Conservation (phyloP, 2,329 filamentous ascomycete genomes). For the Ceratocystis albifundus region DNA sequence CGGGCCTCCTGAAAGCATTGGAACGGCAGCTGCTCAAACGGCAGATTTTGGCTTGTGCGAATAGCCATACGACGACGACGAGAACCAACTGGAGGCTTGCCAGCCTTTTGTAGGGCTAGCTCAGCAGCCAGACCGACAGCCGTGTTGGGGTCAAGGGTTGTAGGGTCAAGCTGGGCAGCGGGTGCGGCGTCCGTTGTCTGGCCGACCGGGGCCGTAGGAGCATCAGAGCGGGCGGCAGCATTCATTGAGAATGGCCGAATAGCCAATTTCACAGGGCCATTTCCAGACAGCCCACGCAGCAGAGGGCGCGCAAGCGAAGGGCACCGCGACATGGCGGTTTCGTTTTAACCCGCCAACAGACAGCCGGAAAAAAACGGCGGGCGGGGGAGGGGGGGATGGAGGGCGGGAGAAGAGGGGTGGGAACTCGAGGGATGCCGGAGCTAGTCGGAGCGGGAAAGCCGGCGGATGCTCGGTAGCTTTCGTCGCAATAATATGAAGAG, state of each 20-base stretch:
- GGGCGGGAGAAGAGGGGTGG: not conserved
- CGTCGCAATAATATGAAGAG: not conserved
- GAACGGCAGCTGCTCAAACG: slow-evolving; percentile 89
- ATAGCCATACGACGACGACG: slow-evolving; percentile 69
- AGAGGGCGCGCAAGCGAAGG: slow-evolving; percentile 48
- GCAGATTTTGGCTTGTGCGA: slow-evolving; percentile 48
- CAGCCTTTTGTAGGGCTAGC: slow-evolving; percentile 53
- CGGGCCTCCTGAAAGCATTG: slow-evolving; percentile 97
- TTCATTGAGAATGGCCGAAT: slow-evolving; percentile 32
- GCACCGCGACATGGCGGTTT: slow-evolving; percentile 44
- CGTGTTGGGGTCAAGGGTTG: slow-evolving; percentile 53
- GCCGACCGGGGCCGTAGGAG: slow-evolving; percentile 24
- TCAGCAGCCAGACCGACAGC: slow-evolving; percentile 55
- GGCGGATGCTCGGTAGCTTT: not conserved
- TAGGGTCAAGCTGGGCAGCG: slow-evolving; percentile 29
- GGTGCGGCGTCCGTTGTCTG: slow-evolving; percentile 18
- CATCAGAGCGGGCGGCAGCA: slow-evolving; percentile 29
- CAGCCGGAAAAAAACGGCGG: not conserved
- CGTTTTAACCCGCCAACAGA: not conserved
- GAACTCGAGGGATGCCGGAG: not conserved
- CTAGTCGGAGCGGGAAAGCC: not conserved
- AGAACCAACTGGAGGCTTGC: slow-evolving; percentile 66
- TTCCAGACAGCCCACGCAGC: slow-evolving; percentile 29
- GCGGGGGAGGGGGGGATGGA: not conserved
- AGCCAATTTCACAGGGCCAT: slow-evolving; percentile 29